phyloP scores from a whole-genome alignment of 495 filamentous ascomycete genomes.

The Achaetomiella virescens region DNA sequence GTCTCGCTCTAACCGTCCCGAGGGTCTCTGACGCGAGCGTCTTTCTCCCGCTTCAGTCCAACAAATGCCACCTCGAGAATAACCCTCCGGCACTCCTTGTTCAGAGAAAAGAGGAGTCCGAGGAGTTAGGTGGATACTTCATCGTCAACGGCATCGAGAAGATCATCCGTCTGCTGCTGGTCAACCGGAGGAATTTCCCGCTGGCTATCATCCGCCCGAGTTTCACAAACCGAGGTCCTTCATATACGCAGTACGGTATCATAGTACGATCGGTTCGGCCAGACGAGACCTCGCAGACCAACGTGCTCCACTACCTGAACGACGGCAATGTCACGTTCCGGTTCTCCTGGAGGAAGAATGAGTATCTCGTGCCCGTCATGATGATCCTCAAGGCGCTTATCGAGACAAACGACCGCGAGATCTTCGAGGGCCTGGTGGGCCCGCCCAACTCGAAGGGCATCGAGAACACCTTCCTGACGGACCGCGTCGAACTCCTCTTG shows the following conservation, averaged over 20 bases:
- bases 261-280: constrained; percentile 86
- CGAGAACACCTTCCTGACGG: constrained; percentile 87
- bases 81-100: constrained; percentile 77
- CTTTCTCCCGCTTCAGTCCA: constrained; percentile 49
- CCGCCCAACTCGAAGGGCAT: constrained; percentile 63
- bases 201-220: constrained; percentile 88
- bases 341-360: constrained; percentile 96
- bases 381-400: constrained; percentile 94
- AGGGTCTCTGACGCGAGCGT: constrained; percentile 8
- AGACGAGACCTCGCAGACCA: constrained; percentile 96
- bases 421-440: constrained; percentile 85
- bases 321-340: constrained; percentile 95
- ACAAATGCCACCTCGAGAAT: constrained; percentile 81
- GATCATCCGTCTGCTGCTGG: constrained; percentile 83
- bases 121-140: constrained; percentile 91
- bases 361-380: constrained; percentile 87
- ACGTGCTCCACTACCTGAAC: constrained; percentile 88
- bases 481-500: constrained; percentile 85
- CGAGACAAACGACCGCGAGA: constrained; percentile 93
- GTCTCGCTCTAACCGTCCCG: background rate
- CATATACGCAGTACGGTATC: constrained; percentile 84
- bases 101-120: constrained; percentile 80
- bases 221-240: constrained; percentile 73
- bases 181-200: constrained; percentile 84
- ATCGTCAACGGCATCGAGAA: constrained; percentile 96